Evolutionary conservation across 345 rosid species (phyloP).

Genomic region (thale cress (Arabidopsis thaliana)): TAIR10.1 NC_003071.7:16481501-16482000

Average conservation of each 20-base stretch:
- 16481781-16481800: constrained; percentile 15
- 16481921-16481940: constrained; percentile 97
- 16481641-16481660: constrained; percentile 95
- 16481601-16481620: constrained; percentile 88
- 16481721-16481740: constrained; percentile 24
- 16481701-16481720: constrained; percentile 76
- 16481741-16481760: constrained; percentile 30
- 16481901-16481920: constrained; percentile 97
- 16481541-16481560: constrained; percentile 98
- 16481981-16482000: constrained; percentile 97
- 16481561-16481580: constrained; percentile 84
- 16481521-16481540: constrained; percentile 95
- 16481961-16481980: constrained; percentile 98
- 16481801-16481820: constrained; percentile 50
- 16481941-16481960: constrained; percentile 98
- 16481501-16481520: constrained; percentile 89
- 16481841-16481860: constrained; percentile 99
- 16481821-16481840: constrained; percentile 99
- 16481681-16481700: constrained; percentile 98
- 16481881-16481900: constrained; percentile 99
- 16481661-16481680: constrained; percentile 83
- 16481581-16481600: constrained; percentile 89
- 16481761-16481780: constrained; percentile 15
- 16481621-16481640: constrained; percentile 99
- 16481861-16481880: constrained; percentile 99